Percentiles rank a stretch among this genome's conserved stretches.
phyloP scores from a whole-genome alignment of 2,329 filamentous ascomycete species.

The Colletotrichum sojae region DNA sequence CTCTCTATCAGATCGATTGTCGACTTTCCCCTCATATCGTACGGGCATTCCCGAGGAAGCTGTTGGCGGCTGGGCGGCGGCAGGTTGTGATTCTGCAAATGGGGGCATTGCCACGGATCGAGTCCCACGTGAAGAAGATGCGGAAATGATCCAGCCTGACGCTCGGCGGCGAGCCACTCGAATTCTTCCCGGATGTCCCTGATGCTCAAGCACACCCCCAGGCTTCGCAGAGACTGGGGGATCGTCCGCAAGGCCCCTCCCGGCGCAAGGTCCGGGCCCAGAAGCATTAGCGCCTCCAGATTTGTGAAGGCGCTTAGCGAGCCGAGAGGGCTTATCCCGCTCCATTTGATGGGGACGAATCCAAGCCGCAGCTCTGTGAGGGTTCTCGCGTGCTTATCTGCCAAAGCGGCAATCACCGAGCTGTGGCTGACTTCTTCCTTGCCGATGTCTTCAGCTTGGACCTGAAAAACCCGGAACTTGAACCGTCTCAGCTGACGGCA shows the following conservation, averaged over 20 bases:
- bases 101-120: constrained; percentile 1
- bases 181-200: not conserved
- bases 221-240: not conserved
- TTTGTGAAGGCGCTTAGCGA: not conserved
- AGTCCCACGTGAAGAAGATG: not conserved
- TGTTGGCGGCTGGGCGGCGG: not conserved
- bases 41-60: not conserved
- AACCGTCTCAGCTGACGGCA: not conserved
- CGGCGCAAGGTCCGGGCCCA: not conserved
- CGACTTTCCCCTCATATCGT: not conserved
- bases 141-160: not conserved
- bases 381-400: not conserved
- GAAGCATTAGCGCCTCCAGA: not conserved
- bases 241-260: constrained; percentile 1
- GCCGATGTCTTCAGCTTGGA: not conserved
- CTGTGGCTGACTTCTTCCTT: not conserved
- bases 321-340: not conserved
- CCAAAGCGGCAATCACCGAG: not conserved
- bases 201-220: not conserved
- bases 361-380: not conserved
- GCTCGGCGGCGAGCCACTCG: not conserved
- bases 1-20: not conserved
- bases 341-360: not conserved
- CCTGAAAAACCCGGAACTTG: not conserved
- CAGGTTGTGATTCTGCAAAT: not conserved